phyloP scores from a whole-genome alignment of 345 rosid genomes.

The Citrus medica region DNA sequence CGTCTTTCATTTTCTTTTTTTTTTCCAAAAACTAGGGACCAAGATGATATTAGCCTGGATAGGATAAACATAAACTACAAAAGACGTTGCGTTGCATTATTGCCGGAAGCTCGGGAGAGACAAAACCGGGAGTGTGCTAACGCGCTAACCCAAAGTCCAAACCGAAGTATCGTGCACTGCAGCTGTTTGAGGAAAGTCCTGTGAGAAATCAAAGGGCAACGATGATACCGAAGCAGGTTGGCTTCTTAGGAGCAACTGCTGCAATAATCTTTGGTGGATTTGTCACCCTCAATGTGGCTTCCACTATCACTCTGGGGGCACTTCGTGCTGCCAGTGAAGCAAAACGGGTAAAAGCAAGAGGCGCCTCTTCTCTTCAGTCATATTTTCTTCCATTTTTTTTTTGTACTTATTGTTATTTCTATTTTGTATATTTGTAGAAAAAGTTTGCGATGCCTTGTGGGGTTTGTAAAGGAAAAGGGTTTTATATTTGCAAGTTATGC shows the following conservation, averaged over 20 bases:
- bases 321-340: constrained; percentile 35
- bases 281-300: constrained; percentile 36
- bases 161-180: background rate
- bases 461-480: constrained; percentile 76
- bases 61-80: too few species aligned
- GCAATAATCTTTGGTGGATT: constrained; percentile 46
- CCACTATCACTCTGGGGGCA: constrained; percentile 36
- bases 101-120: background rate
- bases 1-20: too few species aligned
- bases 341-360: constrained; percentile 32
- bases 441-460: constrained; percentile 48
- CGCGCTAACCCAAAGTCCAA: background rate
- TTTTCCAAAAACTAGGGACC: background rate
- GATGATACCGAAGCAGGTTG: constrained; percentile 56
- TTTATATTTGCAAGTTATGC: constrained; percentile 79
- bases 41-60: background rate
- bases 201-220: constrained; percentile 13
- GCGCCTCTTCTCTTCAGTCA: background rate
- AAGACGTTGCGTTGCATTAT: background rate
- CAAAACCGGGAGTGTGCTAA: background rate
- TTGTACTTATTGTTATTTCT: background rate
- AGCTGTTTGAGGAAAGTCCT: constrained; percentile 40
- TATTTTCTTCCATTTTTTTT: background rate
- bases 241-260: constrained; percentile 22
- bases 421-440: constrained; percentile 28